phyloP scores from a whole-genome alignment of 2,329 filamentous ascomycete species.

The Eurotiales sp. region DNA sequence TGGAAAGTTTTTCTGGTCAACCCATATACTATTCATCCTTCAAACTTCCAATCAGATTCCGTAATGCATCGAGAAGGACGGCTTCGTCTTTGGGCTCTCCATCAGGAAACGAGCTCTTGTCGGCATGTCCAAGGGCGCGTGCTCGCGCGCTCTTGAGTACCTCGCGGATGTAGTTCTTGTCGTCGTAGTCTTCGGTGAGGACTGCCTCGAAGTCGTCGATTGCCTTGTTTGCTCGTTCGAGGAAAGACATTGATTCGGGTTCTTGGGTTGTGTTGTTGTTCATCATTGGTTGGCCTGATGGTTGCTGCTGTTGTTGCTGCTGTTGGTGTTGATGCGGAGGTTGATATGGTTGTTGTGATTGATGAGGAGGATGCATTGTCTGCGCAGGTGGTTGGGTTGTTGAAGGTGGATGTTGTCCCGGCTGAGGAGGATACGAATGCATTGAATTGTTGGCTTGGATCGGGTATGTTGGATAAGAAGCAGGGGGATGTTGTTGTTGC shows the following conservation, averaged over 20 bases:
- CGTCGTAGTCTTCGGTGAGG: slow-evolving; percentile 43
- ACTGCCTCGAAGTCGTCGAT: slow-evolving; percentile 44
- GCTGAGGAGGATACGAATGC: slow-evolving; percentile 6
- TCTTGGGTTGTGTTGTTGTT: slow-evolving; percentile 14
- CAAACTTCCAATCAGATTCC: slow-evolving; percentile 37
- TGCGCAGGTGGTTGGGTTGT: slow-evolving; percentile 11
- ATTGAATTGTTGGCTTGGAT: slow-evolving; percentile 8
- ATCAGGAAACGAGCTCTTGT: slow-evolving; percentile 41
- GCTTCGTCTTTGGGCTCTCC: slow-evolving; percentile 43
- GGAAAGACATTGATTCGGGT: slow-evolving; percentile 32
- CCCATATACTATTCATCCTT: slow-evolving; percentile 22
- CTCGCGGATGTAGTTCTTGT: slow-evolving; percentile 44
- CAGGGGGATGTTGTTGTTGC: slow-evolving; percentile 20
- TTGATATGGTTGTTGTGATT: slow-evolving; percentile 6
- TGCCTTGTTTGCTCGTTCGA: slow-evolving; percentile 40
- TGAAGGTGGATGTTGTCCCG: slow-evolving; percentile 6
- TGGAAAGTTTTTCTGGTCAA: too few relatives aligned
- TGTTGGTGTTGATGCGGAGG: slow-evolving; percentile 6
- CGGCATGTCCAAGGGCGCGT: slow-evolving; percentile 36
- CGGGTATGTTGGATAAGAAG: slow-evolving; percentile 21
- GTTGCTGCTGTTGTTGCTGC: slow-evolving; percentile 15
- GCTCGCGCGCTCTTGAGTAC: slow-evolving; percentile 42
- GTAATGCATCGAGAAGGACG: slow-evolving; percentile 39
- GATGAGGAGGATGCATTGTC: slow-evolving; percentile 5
- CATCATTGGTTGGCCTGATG: slow-evolving; percentile 22